These are phyloP conservation scores for Candida pini DNA, from an alignment of 805 yeast species.

Conservation along the genomic window DNA sequence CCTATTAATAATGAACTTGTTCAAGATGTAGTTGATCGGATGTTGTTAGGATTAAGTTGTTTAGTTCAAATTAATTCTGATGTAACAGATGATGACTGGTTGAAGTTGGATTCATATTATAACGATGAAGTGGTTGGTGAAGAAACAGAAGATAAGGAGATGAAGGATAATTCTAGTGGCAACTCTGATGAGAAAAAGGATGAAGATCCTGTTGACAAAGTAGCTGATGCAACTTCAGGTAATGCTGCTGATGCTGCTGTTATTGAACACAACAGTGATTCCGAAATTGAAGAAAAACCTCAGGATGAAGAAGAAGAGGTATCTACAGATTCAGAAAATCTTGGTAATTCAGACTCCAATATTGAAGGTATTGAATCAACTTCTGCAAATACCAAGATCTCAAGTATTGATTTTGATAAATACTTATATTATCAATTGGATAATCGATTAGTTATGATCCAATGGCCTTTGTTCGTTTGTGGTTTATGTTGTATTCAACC, in stretches of 20 bases:
- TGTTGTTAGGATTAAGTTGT: conserved; percentile 24
- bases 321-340: no score
- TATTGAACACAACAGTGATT: no score
- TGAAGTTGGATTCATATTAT: no score
- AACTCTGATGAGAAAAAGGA: neutral
- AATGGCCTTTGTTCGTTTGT: conserved; percentile 32
- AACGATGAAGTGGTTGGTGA: no score
- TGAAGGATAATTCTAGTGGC: conserved; percentile 14
- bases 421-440: conserved; percentile 29
- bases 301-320: neutral
- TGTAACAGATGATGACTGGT: conserved; percentile 12
- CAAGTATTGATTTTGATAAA: conserved; percentile 21
- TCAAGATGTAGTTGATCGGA: conserved; percentile 28
- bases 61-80: conserved; percentile 18
- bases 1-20: conserved; percentile 21
- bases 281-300: no score
- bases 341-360: conserved; percentile 5
- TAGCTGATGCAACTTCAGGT: no score
- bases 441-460: conserved; percentile 31
- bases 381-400: conserved; percentile 5
- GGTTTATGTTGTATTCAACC: conserved; percentile 29
- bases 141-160: no score
- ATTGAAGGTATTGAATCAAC: conserved; percentile 5
- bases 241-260: no score
- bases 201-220: no score